These are phyloP conservation scores for Mollisiaceae sp. DNA, from an alignment of 2,329 filamentous ascomycete genomes.

Conservation along the genomic window DNA sequence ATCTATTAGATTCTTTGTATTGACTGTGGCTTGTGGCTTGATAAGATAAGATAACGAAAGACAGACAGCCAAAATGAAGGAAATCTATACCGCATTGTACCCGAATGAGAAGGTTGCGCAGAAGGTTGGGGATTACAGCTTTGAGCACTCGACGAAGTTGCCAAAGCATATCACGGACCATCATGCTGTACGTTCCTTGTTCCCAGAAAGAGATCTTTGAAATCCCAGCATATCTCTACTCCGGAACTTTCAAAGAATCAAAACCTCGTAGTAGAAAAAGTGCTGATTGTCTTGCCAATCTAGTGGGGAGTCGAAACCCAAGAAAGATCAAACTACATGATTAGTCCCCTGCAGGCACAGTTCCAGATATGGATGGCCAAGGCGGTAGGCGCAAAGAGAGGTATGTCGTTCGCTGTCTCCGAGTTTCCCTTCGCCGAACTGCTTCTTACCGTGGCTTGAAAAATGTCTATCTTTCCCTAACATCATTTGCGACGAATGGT, in stretches of 20 bases:
- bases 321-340: conserved; percentile 35
- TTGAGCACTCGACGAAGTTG: conserved; percentile 48
- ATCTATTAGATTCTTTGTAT: background rate
- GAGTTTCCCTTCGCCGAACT: background rate
- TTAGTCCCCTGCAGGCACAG: conserved; percentile 35
- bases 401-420: conserved; percentile 20
- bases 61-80: conserved; percentile 32
- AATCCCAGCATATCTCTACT: too few relatives aligned
- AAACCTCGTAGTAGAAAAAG: background rate
- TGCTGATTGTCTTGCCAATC: background rate
- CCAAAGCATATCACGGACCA: conserved; percentile 50
- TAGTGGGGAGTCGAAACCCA: conserved; percentile 26
- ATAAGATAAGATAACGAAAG: background rate
- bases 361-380: conserved; percentile 35
- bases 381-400: conserved; percentile 34
- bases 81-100: conserved; percentile 46
- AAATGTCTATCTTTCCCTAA: background rate
- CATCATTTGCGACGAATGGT: background rate
- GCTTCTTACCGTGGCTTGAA: background rate
- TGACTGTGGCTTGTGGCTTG: background rate
- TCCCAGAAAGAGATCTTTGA: background rate
- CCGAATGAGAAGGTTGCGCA: conserved; percentile 48
- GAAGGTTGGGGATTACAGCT: conserved; percentile 51
- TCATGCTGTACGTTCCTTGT: conserved; percentile 41
- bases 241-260: background rate